phyloP scores from a whole-genome alignment of 2,329 filamentous ascomycete genomes.

The Microdochium paspali region DNA sequence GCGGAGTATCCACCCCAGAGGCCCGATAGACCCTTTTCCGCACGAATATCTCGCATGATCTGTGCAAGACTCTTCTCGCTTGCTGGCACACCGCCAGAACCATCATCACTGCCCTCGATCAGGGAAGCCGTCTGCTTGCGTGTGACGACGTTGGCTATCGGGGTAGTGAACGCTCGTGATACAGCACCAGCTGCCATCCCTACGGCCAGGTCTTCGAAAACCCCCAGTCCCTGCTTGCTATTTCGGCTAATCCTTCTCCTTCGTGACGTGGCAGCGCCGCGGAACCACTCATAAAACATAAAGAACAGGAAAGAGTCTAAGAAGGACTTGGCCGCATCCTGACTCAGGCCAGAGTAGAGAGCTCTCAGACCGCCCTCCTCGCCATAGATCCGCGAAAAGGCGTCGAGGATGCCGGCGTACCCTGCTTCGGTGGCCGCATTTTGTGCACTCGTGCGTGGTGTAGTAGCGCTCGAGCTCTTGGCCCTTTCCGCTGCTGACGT shows the following conservation, averaged over 20 bases:
- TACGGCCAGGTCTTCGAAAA: conserved; percentile 64
- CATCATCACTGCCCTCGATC: conserved; percentile 6
- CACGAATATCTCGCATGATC: conserved; percentile 53
- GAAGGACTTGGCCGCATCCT: conserved; percentile 57
- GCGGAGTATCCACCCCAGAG: conserved; percentile 89
- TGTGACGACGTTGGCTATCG: conserved; percentile 73
- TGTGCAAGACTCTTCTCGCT: conserved; percentile 34
- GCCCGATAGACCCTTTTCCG: conserved; percentile 62
- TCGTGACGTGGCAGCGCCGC: conserved; percentile 18
- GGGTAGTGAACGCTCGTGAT: conserved; percentile 68
- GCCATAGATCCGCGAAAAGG: conserved; percentile 59
- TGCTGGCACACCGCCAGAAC: conserved; percentile 13
- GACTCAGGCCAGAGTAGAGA: conserved; percentile 58
- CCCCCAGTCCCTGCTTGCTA: conserved; percentile 32
- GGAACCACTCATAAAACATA: conserved; percentile 58
- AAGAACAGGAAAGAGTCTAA: conserved; percentile 82
- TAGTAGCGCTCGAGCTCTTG: not conserved
- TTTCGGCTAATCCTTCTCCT: not conserved
- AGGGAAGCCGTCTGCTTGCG: conserved; percentile 62
- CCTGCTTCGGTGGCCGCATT: conserved; percentile 21
- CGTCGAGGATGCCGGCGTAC: conserved; percentile 60
- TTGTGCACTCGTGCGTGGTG: conserved; percentile 7
- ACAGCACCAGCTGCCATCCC: conserved; percentile 67
- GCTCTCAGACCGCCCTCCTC: conserved; percentile 60
- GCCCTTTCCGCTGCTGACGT: not conserved